A percentile compares a stretch with the other conserved stretches of the same genome.
Evolutionary conservation across 2,329 filamentous ascomycete species (phyloP).

Genomic region (Neonectria coccinea): DNA sequence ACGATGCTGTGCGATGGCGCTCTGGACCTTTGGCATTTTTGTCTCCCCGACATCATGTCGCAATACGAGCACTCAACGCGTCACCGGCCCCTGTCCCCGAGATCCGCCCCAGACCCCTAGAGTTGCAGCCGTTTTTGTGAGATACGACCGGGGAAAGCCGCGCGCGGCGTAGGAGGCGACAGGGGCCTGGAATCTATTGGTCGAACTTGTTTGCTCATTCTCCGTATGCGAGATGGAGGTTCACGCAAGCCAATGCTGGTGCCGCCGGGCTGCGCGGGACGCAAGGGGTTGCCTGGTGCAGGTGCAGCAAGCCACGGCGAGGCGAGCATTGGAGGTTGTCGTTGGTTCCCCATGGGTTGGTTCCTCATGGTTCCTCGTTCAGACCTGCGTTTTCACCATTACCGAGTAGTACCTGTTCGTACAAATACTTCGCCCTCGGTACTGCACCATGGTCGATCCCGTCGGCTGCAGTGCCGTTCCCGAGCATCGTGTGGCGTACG

Average conservation of each 20-base stretch:
- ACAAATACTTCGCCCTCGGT: neutral
- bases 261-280: conserved; percentile 19
- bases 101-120: conserved; percentile 25
- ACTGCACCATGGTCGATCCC: neutral
- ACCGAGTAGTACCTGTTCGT: neutral
- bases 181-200: conserved; percentile 44
- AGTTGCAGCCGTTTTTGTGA: conserved; percentile 38
- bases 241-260: conserved; percentile 9
- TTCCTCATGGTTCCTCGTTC: neutral
- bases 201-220: conserved; percentile 20
- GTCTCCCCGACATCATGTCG: conserved; percentile 3
- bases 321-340: neutral
- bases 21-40: neutral
- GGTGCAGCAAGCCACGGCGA: conserved; percentile 15
- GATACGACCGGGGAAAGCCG: conserved; percentile 35
- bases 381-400: neutral
- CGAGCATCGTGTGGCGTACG: conserved; percentile 12
- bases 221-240: conserved; percentile 39
- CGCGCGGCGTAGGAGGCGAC: conserved; percentile 21
- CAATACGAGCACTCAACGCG: conserved; percentile 13
- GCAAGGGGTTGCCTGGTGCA: conserved; percentile 35
- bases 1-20: neutral
- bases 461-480: neutral
- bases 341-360: neutral
- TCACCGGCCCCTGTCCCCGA: conserved; percentile 16